These are phyloP conservation scores for Pichia eremophila DNA, from an alignment of 805 yeast genomes.

Conservation along the genomic window DNA sequence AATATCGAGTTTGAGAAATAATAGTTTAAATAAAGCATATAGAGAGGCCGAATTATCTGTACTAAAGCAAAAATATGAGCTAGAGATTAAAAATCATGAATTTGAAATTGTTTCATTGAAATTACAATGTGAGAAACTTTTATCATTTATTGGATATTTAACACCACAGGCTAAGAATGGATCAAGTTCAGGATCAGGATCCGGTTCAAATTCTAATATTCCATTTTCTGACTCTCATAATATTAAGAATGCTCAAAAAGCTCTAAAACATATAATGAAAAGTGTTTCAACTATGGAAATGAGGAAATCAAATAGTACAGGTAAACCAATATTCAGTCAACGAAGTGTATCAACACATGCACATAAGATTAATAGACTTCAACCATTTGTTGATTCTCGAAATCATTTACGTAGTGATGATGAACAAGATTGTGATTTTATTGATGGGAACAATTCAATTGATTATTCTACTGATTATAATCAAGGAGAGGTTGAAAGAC, in stretches of 20 bases:
- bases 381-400: too few species aligned
- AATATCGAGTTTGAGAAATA: slow-evolving; percentile 16
- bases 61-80: slow-evolving; percentile 24
- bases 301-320: slow-evolving; percentile 3
- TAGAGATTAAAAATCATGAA: slow-evolving; percentile 41
- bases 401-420: neutral
- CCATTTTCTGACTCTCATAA: slow-evolving; percentile 48
- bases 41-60: slow-evolving; percentile 19
- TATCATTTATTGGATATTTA: slow-evolving; percentile 49
- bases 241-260: slow-evolving; percentile 38
- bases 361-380: neutral
- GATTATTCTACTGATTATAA: slow-evolving; percentile 13
- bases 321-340: neutral
- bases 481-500: slow-evolving; percentile 19
- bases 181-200: slow-evolving; percentile 5
- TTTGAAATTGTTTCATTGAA: slow-evolving; percentile 46
- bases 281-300: slow-evolving; percentile 27
- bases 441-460: slow-evolving; percentile 5
- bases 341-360: neutral
- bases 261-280: slow-evolving; percentile 27
- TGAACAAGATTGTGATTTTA: neutral
- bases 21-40: slow-evolving; percentile 18
- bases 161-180: slow-evolving; percentile 37
- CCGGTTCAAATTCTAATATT: slow-evolving; percentile 14
- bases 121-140: slow-evolving; percentile 46